Conservation (phyloP, 2,329 filamentous ascomycete species). For the Calycina herbarum region DNA sequence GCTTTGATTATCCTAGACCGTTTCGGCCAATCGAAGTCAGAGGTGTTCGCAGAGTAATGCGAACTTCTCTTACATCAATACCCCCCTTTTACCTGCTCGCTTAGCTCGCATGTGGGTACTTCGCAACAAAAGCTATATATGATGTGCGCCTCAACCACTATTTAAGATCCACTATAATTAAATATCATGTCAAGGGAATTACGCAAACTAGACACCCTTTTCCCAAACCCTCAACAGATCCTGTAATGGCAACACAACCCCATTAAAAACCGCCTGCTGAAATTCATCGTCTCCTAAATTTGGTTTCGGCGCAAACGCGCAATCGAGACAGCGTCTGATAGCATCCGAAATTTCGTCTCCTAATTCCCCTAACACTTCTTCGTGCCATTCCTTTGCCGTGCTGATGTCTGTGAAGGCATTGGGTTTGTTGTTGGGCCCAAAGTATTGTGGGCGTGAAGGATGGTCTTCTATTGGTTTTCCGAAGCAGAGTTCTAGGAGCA, state of each 20-base stretch:
- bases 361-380: conserved; percentile 1
- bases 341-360: conserved; percentile 1
- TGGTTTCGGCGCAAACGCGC: background rate
- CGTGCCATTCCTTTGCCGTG: conserved; percentile 2
- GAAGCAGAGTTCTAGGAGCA: conserved; percentile 5
- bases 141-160: no score
- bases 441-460: background rate
- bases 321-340: conserved; percentile 5
- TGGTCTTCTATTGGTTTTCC: conserved; percentile 1
- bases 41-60: no score
- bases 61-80: no score
- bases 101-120: no score
- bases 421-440: background rate
- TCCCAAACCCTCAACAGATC: conserved; percentile 8
- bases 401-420: conserved; percentile 1
- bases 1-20: no score
- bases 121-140: no score
- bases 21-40: no score
- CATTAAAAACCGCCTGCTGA: conserved; percentile 2
- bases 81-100: no score
- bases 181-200: no score
- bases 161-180: no score
- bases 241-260: background rate
- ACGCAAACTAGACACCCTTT: background rate
- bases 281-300: background rate